Evolutionary conservation across 2,329 filamentous ascomycete species (phyloP), one percentile per base, ranked within the genome.

Genomic region (Clarireedia sp.): DNA sequence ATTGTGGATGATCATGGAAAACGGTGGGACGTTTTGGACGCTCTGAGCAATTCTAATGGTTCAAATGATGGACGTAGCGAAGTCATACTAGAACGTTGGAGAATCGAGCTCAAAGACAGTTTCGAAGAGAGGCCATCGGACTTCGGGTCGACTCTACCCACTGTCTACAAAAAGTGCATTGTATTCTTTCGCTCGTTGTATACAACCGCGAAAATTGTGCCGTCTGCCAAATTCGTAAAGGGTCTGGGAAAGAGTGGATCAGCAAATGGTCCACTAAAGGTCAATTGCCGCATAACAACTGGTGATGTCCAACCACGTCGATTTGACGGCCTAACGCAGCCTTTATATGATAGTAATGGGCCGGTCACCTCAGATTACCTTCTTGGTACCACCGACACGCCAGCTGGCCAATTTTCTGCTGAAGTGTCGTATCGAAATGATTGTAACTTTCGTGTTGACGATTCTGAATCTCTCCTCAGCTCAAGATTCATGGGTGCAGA

Each of bases 151-250:
- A 76, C 74, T 33, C 75, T 97, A 51, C 90, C 94, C 14, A 92
- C 89, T 51, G 85, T 96, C 57, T 99, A 99, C 78, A 99, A 99
- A 74, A 94, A 95, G 73, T 90, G 89, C 64, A 95, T 99, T 61
- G 87, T 97, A 62, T 83, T 96, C 64, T 96, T 97, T 72, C 82
- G 94, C 58, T 90, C 90, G 1, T 78, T 99, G 46, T 96, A 89
- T 70, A 83, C 89, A 49, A 87, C 88, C 54, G 82, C 89, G 41
- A 86, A 89, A 64, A 80, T 96, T 59, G 74, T 96, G 59, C 94
- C 94, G 2, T 84, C 87, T 23, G 96, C 87, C 85, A 95, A 86
- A 72, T 87, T 95, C 66, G 83, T 78, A 41, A 81, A 87, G 66
- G 83, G 81, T 50, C 78, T 88, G 60, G 80, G 82, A 19, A 92